phyloP scores from a whole-genome alignment of 106 monocot species.

The Platanthera guangdongensis region DNA sequence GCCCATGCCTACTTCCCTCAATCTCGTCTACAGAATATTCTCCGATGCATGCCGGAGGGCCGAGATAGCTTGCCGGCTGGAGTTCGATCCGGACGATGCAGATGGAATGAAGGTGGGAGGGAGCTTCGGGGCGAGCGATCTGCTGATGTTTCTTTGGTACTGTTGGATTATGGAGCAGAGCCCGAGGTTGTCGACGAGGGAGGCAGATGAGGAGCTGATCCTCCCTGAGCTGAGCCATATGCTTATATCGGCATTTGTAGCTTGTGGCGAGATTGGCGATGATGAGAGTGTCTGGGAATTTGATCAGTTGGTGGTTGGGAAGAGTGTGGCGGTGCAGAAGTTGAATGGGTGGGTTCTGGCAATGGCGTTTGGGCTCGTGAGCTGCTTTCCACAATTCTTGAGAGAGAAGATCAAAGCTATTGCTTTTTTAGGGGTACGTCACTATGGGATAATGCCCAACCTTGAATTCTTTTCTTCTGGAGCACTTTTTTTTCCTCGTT shows the following conservation, averaged over 20 bases:
- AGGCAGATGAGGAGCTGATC: slow-evolving; percentile 7
- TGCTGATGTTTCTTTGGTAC: slow-evolving; percentile 56
- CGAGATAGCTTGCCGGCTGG: slow-evolving; percentile 19
- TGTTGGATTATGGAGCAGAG: slow-evolving; percentile 64
- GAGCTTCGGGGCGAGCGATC: slow-evolving; percentile 26
- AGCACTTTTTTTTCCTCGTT: background rate
- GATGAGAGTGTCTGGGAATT: slow-evolving; percentile 27
- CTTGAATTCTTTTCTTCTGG: background rate
- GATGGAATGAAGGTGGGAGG: slow-evolving; percentile 47
- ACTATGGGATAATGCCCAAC: background rate
- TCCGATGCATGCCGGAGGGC: slow-evolving; percentile 21
- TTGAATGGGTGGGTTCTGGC: slow-evolving; percentile 51
- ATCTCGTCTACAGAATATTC: slow-evolving; percentile 35
- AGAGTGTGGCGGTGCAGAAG: slow-evolving; percentile 46
- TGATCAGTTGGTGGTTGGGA: slow-evolving; percentile 26
- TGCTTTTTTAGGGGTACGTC: slow-evolving; percentile 36
- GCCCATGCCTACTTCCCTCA: slow-evolving; percentile 45
- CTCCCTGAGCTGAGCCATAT: slow-evolving; percentile 67
- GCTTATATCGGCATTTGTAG: slow-evolving; percentile 46
- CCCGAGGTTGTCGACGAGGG: slow-evolving; percentile 13
- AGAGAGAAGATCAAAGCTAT: slow-evolving; percentile 34
- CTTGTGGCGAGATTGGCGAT: slow-evolving; percentile 28
- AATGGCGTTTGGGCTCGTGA: slow-evolving; percentile 41
- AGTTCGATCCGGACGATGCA: slow-evolving; percentile 34
- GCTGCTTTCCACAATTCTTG: slow-evolving; percentile 49